Conservation (phyloP, 2,329 filamentous ascomycete species). For the Cadophora sp. region DNA sequence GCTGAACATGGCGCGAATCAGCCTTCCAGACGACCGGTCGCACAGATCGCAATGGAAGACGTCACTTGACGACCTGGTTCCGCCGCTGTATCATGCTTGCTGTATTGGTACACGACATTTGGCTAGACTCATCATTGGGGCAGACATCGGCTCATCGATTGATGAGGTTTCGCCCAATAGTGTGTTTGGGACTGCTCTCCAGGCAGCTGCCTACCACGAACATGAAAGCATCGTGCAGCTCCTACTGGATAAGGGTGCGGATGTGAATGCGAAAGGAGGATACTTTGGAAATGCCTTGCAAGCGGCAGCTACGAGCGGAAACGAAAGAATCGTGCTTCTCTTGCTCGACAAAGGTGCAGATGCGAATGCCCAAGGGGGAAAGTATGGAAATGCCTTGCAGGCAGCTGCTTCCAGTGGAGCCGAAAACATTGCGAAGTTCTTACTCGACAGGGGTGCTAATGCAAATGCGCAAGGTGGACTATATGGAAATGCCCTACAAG, state of each 20-base stretch:
- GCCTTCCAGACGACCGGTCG: background rate
- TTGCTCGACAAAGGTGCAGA: background rate
- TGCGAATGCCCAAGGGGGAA: no score
- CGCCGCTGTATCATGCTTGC: constrained; percentile 12
- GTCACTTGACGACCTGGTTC: background rate
- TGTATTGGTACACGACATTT: background rate
- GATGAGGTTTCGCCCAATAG: background rate
- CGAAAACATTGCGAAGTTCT: background rate
- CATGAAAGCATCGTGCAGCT: constrained; percentile 6
- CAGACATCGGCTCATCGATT: background rate
- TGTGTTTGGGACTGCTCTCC: background rate
- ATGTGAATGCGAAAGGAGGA: constrained; percentile 2
- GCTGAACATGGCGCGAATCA: constrained; percentile 8
- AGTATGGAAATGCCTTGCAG: background rate
- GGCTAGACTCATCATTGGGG: background rate
- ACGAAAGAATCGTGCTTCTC: no score
- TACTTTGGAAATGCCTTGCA: background rate
- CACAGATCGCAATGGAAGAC: background rate
- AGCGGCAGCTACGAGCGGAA: background rate
- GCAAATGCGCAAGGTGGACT: background rate
- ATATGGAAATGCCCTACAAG: background rate
- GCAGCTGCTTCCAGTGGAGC: background rate
- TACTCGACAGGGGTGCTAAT: background rate
- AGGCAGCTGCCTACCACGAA: background rate
- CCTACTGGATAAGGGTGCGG: constrained; percentile 9